Evolutionary conservation across 2,329 filamentous ascomycete genomes (phyloP).

Genomic region (Camptophora hylomeconis): DNA sequence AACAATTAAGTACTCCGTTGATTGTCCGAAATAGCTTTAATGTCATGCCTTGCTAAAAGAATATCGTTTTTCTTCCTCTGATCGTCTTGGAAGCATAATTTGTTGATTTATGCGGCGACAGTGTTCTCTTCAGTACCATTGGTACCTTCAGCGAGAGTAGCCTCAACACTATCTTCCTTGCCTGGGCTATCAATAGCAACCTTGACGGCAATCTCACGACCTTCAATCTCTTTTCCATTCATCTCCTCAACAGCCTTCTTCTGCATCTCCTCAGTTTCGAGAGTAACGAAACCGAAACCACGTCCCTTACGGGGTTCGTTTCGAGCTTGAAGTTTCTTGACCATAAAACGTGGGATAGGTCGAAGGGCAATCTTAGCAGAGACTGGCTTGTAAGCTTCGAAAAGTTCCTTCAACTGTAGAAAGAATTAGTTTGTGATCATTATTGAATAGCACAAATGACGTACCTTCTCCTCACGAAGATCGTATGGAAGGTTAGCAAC

Average conservation of each 20-base stretch:
- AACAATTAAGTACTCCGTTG: no score
- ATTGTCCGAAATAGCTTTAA: no score
- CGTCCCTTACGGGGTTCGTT: constrained; percentile 97
- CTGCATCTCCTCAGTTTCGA: constrained; percentile 89
- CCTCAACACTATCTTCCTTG: constrained; percentile 65
- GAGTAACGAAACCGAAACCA: constrained; percentile 95
- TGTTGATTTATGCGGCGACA: constrained; percentile 11
- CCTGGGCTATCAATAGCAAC: constrained; percentile 98
- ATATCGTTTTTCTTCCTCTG: constrained; percentile 5
- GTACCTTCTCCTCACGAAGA: constrained; percentile 90
- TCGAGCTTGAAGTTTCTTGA: constrained; percentile 98
- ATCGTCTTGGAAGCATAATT: constrained; percentile 4
- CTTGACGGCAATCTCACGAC: constrained; percentile 98
- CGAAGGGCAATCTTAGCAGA: constrained; percentile 98
- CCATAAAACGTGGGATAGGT: constrained; percentile 98
- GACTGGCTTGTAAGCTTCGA: constrained; percentile 77
- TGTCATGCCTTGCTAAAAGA: constrained; percentile 4
- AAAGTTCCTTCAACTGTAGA: constrained; percentile 86
- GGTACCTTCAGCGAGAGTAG: constrained; percentile 15
- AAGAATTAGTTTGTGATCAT: constrained; percentile 18
- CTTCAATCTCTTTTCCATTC: constrained; percentile 99
- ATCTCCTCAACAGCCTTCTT: constrained; percentile 95
- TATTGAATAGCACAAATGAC: constrained; percentile 17
- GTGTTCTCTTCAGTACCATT: constrained; percentile 15
- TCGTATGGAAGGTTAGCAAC: constrained; percentile 98